These are phyloP conservation scores for Euptelea pleiosperma DNA, from an alignment of 164 flowering plant genomes.

Conservation along the genomic window DNA sequence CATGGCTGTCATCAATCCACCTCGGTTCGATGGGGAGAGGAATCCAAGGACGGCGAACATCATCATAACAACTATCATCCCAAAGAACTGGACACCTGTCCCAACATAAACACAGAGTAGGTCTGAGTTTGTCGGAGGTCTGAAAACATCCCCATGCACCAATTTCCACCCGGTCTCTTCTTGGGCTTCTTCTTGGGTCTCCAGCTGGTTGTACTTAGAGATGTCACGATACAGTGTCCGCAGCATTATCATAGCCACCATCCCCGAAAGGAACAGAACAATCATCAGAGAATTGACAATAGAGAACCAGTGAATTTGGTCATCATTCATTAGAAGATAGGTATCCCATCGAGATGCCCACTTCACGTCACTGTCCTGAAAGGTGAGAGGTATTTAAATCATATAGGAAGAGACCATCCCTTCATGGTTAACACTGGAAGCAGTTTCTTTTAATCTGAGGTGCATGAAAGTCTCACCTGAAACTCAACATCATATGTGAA, in stretches of 20 bases:
- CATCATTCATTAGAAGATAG: constrained; percentile 10
- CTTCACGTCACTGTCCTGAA: constrained; percentile 10
- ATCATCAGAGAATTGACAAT: constrained; percentile 12
- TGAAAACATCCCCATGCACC: constrained; percentile 18
- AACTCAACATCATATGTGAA: constrained; percentile 78
- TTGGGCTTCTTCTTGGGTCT: no score
- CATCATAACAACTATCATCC: constrained; percentile 16
- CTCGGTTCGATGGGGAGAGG: constrained; percentile 17
- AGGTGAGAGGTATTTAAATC: no score
- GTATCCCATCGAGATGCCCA: no score
- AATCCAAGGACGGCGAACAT: constrained; percentile 10
- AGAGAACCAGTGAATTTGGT: constrained; percentile 15
- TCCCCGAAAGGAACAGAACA: constrained; percentile 11
- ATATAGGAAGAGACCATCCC: no score
- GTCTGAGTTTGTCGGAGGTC: constrained; percentile 16
- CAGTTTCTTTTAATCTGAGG: no score
- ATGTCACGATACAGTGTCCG: constrained; percentile 12
- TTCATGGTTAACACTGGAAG: no score
- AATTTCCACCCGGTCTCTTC: constrained; percentile 15
- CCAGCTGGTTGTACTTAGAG: constrained; percentile 13
- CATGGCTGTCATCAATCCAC: constrained; percentile 20
- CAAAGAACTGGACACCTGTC: constrained; percentile 18
- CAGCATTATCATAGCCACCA: constrained; percentile 12
- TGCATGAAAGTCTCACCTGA: constrained; percentile 31
- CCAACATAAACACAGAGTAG: constrained; percentile 19